Evolutionary conservation across 768 basidiomycete species (phyloP).

Genomic region (Suillus lakei): DNA sequence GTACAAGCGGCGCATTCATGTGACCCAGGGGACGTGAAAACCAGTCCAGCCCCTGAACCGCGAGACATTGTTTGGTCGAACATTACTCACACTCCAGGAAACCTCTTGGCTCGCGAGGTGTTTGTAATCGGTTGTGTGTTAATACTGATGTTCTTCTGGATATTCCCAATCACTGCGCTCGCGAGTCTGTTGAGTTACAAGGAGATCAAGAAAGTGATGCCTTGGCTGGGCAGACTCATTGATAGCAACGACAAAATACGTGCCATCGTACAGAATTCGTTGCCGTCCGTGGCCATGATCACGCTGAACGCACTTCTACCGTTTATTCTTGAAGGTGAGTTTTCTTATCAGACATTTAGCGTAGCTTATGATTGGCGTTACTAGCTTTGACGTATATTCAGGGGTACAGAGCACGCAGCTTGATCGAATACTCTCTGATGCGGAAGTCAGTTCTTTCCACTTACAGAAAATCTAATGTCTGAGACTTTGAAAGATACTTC

Average conservation of each 20-base stretch:
- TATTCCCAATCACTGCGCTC: constrained; percentile 86
- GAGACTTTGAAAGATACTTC: constrained; percentile 70
- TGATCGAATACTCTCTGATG: constrained; percentile 91
- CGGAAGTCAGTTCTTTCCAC: constrained; percentile 68
- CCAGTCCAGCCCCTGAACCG: constrained; percentile 87
- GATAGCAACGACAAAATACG: constrained; percentile 79
- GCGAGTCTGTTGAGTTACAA: constrained; percentile 89
- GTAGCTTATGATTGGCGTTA: constrained; percentile 1
- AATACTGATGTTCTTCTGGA: constrained; percentile 87
- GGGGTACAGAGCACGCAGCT: constrained; percentile 87
- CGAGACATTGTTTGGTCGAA: constrained; percentile 96
- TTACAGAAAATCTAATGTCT: background rate
- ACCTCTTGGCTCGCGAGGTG: constrained; percentile 67
- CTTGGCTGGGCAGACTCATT: constrained; percentile 86
- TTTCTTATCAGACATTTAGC: background rate
- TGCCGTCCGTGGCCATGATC: constrained; percentile 91
- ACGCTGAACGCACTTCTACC: constrained; percentile 88
- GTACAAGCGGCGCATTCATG: constrained; percentile 82
- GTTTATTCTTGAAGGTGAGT: constrained; percentile 83
- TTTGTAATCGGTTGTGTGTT: constrained; percentile 73
- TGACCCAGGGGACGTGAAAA: constrained; percentile 65
- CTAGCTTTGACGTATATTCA: constrained; percentile 83
- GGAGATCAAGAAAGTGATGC: constrained; percentile 89
- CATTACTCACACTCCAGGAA: constrained; percentile 66
- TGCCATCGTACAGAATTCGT: constrained; percentile 91